phyloP scores from a whole-genome alignment of 805 yeast species.

The Pichia thaimueangensis region DNA sequence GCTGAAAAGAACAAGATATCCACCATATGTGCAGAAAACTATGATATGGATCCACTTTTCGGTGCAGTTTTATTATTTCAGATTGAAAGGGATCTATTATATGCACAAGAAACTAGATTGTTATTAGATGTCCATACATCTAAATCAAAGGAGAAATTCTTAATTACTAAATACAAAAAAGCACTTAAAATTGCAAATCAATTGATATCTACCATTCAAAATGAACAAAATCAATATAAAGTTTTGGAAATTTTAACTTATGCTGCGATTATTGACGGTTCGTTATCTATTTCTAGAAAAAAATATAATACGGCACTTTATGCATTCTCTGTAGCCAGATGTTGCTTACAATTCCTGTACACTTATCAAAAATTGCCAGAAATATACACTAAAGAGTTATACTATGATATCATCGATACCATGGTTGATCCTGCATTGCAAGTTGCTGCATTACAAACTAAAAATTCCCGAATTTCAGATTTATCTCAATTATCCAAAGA shows the following conservation, averaged over 20 bases:
- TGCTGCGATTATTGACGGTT: slow-evolving; percentile 30
- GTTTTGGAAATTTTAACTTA: slow-evolving; percentile 34
- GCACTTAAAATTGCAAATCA: slow-evolving; percentile 41
- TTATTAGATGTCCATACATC: slow-evolving; percentile 48
- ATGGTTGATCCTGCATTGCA: slow-evolving; percentile 61
- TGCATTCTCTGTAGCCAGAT: slow-evolving; percentile 53
- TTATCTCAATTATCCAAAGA: slow-evolving; percentile 43
- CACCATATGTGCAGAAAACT: slow-evolving; percentile 42
- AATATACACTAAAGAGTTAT: slow-evolving; percentile 32
- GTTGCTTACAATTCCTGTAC: slow-evolving; percentile 51
- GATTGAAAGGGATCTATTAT: slow-evolving; percentile 74
- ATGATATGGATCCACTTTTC: slow-evolving; percentile 42
- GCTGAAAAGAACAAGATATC: slow-evolving; percentile 40
- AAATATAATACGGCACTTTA: slow-evolving; percentile 50
- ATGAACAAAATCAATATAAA: slow-evolving; percentile 32
- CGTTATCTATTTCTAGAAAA: slow-evolving; percentile 43
- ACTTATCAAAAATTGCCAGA: slow-evolving; percentile 21
- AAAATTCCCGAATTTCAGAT: slow-evolving; percentile 34
- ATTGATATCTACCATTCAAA: slow-evolving; percentile 35
- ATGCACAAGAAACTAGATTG: slow-evolving; percentile 57
- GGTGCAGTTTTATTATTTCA: slow-evolving; percentile 56
- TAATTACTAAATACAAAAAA: slow-evolving; percentile 62
- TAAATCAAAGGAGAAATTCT: slow-evolving; percentile 41
- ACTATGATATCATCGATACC: slow-evolving; percentile 50
- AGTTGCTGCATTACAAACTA: slow-evolving; percentile 28